These are phyloP conservation scores for Hyaloperonospora arabidopsidis DNA, from an alignment of 352 stramenopile species.

Conservation along the genomic window DNA sequence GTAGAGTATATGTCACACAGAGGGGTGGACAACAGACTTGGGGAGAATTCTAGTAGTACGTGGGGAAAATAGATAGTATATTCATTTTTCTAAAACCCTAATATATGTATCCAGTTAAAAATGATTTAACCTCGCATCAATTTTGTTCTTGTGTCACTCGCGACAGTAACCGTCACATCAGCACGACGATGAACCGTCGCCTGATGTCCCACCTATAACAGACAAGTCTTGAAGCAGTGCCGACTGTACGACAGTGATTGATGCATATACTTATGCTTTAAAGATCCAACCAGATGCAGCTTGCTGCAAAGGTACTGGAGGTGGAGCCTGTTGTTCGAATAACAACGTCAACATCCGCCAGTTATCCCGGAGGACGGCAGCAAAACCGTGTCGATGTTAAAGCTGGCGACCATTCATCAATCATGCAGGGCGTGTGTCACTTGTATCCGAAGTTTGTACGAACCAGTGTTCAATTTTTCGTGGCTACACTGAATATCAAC, in stretches of 20 bases:
- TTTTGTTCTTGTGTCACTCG: too few relatives aligned
- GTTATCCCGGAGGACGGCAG: constrained; percentile 64
- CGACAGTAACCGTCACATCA: too few relatives aligned
- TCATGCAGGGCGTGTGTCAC: constrained; percentile 63
- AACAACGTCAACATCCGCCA: constrained; percentile 81
- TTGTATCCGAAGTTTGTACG: constrained; percentile 74
- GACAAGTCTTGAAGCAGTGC: constrained; percentile 43
- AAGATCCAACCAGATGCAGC: constrained; percentile 58
- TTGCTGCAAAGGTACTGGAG: constrained; percentile 62
- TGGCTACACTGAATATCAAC: constrained; percentile 75
- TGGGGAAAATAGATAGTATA: too few relatives aligned
- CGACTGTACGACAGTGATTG: constrained; percentile 17
- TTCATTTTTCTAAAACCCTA: too few relatives aligned
- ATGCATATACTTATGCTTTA: constrained; percentile 51
- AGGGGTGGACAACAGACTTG: too few relatives aligned
- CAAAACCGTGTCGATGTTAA: constrained; percentile 71
- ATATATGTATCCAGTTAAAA: too few relatives aligned
- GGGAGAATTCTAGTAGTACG: too few relatives aligned
- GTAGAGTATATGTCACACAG: too few relatives aligned
- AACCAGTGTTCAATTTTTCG: constrained; percentile 70
- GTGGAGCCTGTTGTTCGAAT: constrained; percentile 68
- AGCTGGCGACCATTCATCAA: constrained; percentile 74
- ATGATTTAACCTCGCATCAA: too few relatives aligned
- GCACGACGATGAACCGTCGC: too few relatives aligned
- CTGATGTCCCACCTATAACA: too few relatives aligned